Conservation (phyloP, 2,329 filamentous ascomycete genomes). For the Colletotrichum filicis region DNA sequence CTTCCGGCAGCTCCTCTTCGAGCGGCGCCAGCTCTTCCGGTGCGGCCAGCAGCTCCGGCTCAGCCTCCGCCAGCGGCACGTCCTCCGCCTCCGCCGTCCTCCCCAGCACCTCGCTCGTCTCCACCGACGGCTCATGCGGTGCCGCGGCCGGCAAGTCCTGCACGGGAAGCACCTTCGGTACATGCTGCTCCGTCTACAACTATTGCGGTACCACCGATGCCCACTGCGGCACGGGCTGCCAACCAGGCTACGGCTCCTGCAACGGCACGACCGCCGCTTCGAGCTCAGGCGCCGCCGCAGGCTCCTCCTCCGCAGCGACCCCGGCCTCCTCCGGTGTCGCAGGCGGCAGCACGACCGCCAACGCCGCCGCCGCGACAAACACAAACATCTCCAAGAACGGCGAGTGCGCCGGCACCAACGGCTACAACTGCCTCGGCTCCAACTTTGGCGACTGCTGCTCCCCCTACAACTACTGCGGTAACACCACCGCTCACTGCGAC, state of each 20-base stretch:
- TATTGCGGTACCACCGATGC: background rate
- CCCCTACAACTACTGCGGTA: slow-evolving; percentile 36
- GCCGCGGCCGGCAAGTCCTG: background rate
- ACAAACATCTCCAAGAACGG: slow-evolving; percentile 27
- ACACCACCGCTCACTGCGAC: slow-evolving; percentile 35
- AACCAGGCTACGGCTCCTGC: slow-evolving; percentile 20
- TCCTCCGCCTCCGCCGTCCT: background rate
- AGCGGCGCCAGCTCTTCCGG: background rate
- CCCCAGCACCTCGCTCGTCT: background rate
- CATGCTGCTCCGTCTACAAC: slow-evolving; percentile 26
- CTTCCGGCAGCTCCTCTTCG: background rate
- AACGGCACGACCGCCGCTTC: background rate
- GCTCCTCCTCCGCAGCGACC: background rate
- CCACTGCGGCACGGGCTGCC: slow-evolving; percentile 16
- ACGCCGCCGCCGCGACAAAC: slow-evolving; percentile 10
- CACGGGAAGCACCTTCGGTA: slow-evolving; percentile 8
- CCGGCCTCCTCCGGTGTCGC: background rate
- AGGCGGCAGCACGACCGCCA: background rate
- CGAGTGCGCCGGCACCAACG: slow-evolving; percentile 14
- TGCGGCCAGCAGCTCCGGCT: background rate
- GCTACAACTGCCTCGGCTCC: slow-evolving; percentile 31
- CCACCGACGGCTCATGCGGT: slow-evolving; percentile 2
- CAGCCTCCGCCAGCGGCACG: background rate
- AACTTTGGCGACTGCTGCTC: slow-evolving; percentile 37
- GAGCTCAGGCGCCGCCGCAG: background rate